Percentiles rank a stretch among this genome's conserved stretches.
Conservation (phyloP, 768 basidiomycete species). For the Mycena metata region DNA sequence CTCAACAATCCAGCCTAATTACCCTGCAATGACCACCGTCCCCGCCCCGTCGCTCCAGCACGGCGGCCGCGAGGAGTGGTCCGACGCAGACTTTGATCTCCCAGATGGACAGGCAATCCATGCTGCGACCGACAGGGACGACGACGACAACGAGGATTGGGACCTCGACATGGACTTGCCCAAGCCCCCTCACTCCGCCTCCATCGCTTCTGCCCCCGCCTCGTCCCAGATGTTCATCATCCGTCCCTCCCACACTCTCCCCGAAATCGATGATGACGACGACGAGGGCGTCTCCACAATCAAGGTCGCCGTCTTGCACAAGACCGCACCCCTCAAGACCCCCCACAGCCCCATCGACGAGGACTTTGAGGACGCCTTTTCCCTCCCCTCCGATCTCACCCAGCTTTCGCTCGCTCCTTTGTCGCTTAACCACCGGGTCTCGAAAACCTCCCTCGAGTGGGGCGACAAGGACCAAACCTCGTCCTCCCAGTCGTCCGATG, state of each 20-base stretch:
- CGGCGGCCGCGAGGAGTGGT: constrained; percentile 82
- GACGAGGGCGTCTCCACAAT: constrained; percentile 82
- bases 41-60: constrained; percentile 68
- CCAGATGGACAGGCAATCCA: constrained; percentile 81
- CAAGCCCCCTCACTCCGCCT: constrained; percentile 63
- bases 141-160: constrained; percentile 81
- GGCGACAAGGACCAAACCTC: constrained; percentile 85
- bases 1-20: constrained; percentile 38
- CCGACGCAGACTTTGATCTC: constrained; percentile 89
- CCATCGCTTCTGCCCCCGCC: constrained; percentile 50
- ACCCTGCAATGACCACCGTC: constrained; percentile 65
- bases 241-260: constrained; percentile 69
- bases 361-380: constrained; percentile 88
- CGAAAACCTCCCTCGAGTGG: constrained; percentile 90
- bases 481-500: constrained; percentile 90
- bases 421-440: constrained; percentile 80
- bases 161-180: constrained; percentile 82
- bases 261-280: constrained; percentile 61
- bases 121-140: constrained; percentile 74
- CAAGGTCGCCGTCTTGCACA: constrained; percentile 72
- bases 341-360: constrained; percentile 69
- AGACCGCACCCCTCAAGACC: constrained; percentile 47
- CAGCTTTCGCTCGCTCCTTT: constrained; percentile 86
- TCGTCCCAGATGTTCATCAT: constrained; percentile 68
- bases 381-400: constrained; percentile 84